phyloP scores from a whole-genome alignment of 768 basidiomycete genomes.

The Termitomyces sp. region DNA sequence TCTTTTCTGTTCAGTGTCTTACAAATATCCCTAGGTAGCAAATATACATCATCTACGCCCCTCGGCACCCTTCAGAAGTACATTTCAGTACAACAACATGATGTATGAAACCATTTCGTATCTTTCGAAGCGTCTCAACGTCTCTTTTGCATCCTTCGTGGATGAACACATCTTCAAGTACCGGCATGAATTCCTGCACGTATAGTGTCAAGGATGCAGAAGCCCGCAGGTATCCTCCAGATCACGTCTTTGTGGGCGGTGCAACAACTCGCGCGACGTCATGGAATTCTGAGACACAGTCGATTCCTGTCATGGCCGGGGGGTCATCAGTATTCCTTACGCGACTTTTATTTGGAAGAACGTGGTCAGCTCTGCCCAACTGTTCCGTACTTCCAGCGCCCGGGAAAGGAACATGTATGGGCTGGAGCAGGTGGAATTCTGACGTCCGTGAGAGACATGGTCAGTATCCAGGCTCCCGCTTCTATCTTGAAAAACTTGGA shows the following conservation, averaged over 20 bases:
- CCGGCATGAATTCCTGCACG: slow-evolving; percentile 35
- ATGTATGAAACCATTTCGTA: slow-evolving; percentile 39
- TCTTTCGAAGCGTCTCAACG: slow-evolving; percentile 32
- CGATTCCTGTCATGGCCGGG: slow-evolving; percentile 25
- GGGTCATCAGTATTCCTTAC: slow-evolving; percentile 30
- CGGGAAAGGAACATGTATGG: slow-evolving; percentile 34
- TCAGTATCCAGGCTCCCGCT: slow-evolving; percentile 5
- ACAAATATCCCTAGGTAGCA: slow-evolving; percentile 23
- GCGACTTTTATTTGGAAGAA: slow-evolving; percentile 21
- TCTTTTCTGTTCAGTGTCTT: background rate
- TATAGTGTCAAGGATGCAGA: slow-evolving; percentile 34
- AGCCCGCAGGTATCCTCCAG: slow-evolving; percentile 15
- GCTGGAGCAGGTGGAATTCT: slow-evolving; percentile 38
- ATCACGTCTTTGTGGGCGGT: background rate
- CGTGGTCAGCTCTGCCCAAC: slow-evolving; percentile 30
- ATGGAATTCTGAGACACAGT: background rate
- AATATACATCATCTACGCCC: slow-evolving; percentile 32
- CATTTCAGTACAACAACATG: slow-evolving; percentile 35
- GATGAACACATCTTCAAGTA: slow-evolving; percentile 28
- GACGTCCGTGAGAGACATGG: slow-evolving; percentile 35
- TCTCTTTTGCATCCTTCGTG: slow-evolving; percentile 36
- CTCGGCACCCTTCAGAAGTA: slow-evolving; percentile 34
- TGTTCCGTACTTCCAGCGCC: slow-evolving; percentile 34
- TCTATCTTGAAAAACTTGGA: background rate
- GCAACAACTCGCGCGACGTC: background rate